Percentiles rank a stretch among this genome's conserved stretches.
Conservation (phyloP, 257 asterid species). For the Leonotis leonurus region DNA sequence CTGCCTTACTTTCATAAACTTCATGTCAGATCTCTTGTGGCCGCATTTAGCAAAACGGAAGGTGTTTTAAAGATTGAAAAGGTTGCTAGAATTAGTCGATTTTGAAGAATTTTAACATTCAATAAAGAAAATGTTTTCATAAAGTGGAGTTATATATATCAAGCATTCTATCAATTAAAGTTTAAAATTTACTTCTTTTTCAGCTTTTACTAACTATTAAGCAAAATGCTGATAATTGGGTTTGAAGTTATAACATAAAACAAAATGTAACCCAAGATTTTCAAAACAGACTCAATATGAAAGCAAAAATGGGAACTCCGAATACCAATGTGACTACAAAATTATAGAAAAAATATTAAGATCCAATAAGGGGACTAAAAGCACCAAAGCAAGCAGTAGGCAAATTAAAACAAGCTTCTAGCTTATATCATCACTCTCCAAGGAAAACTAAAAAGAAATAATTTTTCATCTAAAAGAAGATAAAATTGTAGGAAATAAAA, state of each 20-base stretch:
- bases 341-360: not conserved
- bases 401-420: conserved; percentile 7
- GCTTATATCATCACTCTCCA: conserved; percentile 19
- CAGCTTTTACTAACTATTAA: too few relatives aligned
- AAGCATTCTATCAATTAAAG: too few relatives aligned
- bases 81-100: too few relatives aligned
- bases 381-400: conserved; percentile 9
- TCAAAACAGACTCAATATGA: not conserved
- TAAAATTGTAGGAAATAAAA: conserved; percentile 13
- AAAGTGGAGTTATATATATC: too few relatives aligned
- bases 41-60: too few relatives aligned
- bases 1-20: too few relatives aligned
- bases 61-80: too few relatives aligned
- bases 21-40: too few relatives aligned
- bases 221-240: not conserved
- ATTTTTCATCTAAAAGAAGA: conserved; percentile 5
- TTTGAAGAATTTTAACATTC: too few relatives aligned
- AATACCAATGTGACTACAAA: not conserved
- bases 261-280: not conserved
- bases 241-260: too few relatives aligned
- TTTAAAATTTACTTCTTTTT: too few relatives aligned
- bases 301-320: not conserved
- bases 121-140: too few relatives aligned
- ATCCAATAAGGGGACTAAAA: conserved; percentile 9
- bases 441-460: conserved; percentile 9